phyloP scores from a whole-genome alignment of 805 yeast species.

The Nakazawaea holstii region DNA sequence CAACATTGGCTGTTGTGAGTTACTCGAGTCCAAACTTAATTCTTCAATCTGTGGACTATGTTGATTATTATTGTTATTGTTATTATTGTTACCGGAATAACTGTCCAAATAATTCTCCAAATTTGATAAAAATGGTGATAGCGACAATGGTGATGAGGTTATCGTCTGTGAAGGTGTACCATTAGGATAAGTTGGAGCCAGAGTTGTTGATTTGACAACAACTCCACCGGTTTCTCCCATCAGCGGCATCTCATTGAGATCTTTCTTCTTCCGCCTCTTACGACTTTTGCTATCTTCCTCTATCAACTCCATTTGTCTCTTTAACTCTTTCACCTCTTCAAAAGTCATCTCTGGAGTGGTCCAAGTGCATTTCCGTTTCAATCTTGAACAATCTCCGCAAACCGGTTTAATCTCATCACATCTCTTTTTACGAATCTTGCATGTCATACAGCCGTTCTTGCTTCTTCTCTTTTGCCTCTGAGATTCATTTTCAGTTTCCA shows the following conservation, averaged over 20 bases:
- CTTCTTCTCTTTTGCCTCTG: constrained; percentile 30
- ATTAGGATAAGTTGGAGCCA: not conserved
- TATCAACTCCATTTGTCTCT: constrained; percentile 29
- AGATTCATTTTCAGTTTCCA: not conserved
- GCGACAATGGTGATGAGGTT: constrained; percentile 13
- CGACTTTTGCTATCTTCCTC: constrained; percentile 38
- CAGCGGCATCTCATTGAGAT: not conserved
- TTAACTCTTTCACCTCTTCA: constrained; percentile 30
- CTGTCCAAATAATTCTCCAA: constrained; percentile 4
- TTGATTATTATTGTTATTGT: not conserved
- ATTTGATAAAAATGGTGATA: constrained; percentile 19
- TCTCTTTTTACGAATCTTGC: constrained; percentile 59
- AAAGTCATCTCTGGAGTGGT: constrained; percentile 38
- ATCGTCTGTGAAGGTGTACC: too few relatives aligned
- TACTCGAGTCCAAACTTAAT: not conserved
- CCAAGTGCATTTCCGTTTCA: constrained; percentile 44
- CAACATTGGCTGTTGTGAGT: constrained; percentile 11
- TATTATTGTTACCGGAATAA: not conserved
- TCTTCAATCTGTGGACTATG: constrained; percentile 1
- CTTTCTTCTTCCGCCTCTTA: constrained; percentile 24
- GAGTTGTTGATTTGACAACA: not conserved
- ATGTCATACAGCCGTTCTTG: constrained; percentile 60
- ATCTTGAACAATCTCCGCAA: constrained; percentile 44
- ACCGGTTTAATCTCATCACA: constrained; percentile 46
- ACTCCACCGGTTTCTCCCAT: not conserved